These are phyloP conservation scores for Aspergillus fijiensis DNA, from an alignment of 2,329 filamentous ascomycete species.

Conservation along the genomic window DNA sequence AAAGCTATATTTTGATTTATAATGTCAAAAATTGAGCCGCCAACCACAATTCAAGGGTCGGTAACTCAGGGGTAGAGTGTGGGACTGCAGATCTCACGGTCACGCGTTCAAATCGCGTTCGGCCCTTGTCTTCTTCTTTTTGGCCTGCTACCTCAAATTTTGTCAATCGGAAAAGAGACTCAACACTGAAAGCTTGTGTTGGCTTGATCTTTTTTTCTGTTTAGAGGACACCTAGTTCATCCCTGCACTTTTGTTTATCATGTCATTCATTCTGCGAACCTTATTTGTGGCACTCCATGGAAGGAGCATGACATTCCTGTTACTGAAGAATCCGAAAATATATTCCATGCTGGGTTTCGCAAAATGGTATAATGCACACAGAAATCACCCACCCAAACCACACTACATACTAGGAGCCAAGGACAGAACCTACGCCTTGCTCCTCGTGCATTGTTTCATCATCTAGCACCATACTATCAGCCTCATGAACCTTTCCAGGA, in stretches of 20 bases:
- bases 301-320: not conserved
- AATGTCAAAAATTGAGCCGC: not conserved
- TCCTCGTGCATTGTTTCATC: not conserved
- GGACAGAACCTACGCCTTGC: not conserved
- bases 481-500: not conserved
- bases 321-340: not conserved
- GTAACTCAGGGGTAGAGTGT: slow-evolving; percentile 10
- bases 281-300: too few species aligned
- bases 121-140: slow-evolving; percentile 1
- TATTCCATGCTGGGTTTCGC: not conserved
- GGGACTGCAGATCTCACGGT: slow-evolving; percentile 10
- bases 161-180: too few species aligned
- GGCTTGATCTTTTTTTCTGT: too few species aligned
- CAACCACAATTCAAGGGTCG: not conserved
- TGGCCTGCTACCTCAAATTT: not conserved
- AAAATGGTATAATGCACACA: not conserved
- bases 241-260: too few species aligned
- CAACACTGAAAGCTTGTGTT: too few species aligned
- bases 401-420: not conserved
- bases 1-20: not conserved
- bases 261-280: too few species aligned
- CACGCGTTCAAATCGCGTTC: slow-evolving; percentile 11
- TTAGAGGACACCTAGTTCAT: too few species aligned
- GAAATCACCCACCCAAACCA: not conserved
- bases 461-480: not conserved